phyloP scores from a whole-genome alignment of 2,329 filamentous ascomycete genomes.

The Colletotrichum tanaceti region DNA sequence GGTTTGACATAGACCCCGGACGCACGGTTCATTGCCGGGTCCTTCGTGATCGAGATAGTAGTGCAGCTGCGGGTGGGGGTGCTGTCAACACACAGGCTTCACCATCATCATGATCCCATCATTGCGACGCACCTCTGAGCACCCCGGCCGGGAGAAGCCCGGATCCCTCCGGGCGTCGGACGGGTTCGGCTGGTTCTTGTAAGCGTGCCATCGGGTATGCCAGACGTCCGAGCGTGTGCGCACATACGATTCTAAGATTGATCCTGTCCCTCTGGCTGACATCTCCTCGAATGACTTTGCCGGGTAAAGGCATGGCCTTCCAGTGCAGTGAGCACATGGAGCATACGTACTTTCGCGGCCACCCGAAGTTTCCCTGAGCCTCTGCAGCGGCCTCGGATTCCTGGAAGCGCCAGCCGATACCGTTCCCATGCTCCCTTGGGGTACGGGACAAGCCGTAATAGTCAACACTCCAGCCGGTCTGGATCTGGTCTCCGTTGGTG shows the following conservation, averaged over 20 bases:
- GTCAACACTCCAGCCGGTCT: slow-evolving; percentile 38
- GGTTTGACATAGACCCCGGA: slow-evolving; percentile 35
- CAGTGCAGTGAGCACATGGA: slow-evolving; percentile 36
- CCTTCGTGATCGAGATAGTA: slow-evolving; percentile 40
- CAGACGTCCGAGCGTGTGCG: not conserved
- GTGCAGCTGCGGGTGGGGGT: slow-evolving; percentile 23
- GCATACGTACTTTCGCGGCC: slow-evolving; percentile 35
- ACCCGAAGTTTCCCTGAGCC: slow-evolving; percentile 22
- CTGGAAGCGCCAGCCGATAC: slow-evolving; percentile 36
- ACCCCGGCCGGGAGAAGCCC: slow-evolving; percentile 33
- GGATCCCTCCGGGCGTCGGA: slow-evolving; percentile 26
- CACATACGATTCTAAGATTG: slow-evolving; percentile 30
- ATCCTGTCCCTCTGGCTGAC: slow-evolving; percentile 36
- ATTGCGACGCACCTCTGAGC: slow-evolving; percentile 32
- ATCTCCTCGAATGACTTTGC: slow-evolving; percentile 35
- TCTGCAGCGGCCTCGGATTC: slow-evolving; percentile 37
- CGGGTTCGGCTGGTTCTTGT: slow-evolving; percentile 29
- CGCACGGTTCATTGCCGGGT: slow-evolving; percentile 35
- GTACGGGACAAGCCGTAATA: slow-evolving; percentile 30
- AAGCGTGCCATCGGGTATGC: slow-evolving; percentile 3
- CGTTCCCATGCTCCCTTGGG: slow-evolving; percentile 27
- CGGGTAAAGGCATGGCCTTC: slow-evolving; percentile 36
- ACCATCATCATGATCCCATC: not conserved
- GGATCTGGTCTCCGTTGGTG: slow-evolving; percentile 26
- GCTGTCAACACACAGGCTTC: slow-evolving; percentile 20